Base-by-base conservation (phyloP, 2,329 filamentous ascomycete species). In the Fusarium irregulare region DNA sequence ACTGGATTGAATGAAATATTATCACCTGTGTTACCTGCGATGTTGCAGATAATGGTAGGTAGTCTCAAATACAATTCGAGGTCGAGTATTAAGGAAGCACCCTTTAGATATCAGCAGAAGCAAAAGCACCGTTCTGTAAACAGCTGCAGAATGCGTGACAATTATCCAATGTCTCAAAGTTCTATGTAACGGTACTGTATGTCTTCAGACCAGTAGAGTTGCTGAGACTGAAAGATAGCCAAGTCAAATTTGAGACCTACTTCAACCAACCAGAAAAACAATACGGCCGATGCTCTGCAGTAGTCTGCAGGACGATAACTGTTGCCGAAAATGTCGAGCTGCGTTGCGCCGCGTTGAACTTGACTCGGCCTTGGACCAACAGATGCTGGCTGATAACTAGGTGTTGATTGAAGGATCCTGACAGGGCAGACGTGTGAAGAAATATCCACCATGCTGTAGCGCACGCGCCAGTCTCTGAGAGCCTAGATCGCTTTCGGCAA, bases 311-410 rank as follows among this genome's bases (percentile, higher is more conserved):
- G 70, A 56, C 37, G 56, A 67, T 62, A 64, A 69, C 51, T 66
- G 72, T 70, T 75, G 64, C 75, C 75, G 46, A 60, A 77, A 76
- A 48, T 59, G 75, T 77, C 74, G 75, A 77, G 68, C 62, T 77
- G 75, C 75, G 72, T 77, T 68, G 70, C 69, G 73, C 71, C 66
- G 69, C 73, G 69, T 53, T 68, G 63, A 66, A 67, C 65, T 64
- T 73, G 68, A 68, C 60, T 65, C 70, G 65, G 59, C 61, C 64
- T 61, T 64, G 62, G 65, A 73, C 72, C 74, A 76, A 74, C 74
- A 68, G 64, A 41, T 75, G 68, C 66, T 73, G 64, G 64, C 60
- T 68, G 67, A 75, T 74, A 75, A 61, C 63, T 66, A 60, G 62
- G 40, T 47, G 40, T 61, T 70, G 73, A 73, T 73, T 66, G 63